Evolutionary conservation across 495 filamentous ascomycete genomes (phyloP), one percentile per base, ranked within the genome.

Genomic region (Xylaria telfairii): DNA sequence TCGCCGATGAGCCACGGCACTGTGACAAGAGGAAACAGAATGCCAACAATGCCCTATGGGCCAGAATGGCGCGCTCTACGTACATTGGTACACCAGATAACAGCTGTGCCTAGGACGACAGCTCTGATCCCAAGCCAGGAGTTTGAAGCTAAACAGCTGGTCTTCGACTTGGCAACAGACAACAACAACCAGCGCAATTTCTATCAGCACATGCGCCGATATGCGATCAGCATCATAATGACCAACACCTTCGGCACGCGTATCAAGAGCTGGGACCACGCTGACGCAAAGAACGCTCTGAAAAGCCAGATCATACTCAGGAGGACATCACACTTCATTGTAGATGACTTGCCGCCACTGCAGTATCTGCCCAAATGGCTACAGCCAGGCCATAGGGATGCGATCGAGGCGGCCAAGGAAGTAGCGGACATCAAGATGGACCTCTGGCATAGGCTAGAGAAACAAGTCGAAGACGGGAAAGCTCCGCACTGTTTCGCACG

Each of bases 41-140:
- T 85, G 49, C 75, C 77, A n/a, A 80, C 79, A 2, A 82, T 86
- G 82, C 76, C 82, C 0, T 85, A 87, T 67, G 80, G 81, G 15
- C 73, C 78, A 12, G 69, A 81, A 28, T 87, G 84, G 84, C 77
- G 81, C 9, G 74, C 77, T 4, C 77, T 73, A 6, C 77, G 83
- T 21, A 72, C 78, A 30, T 73, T 83, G 17, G 76, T 81, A 15
- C 81, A 75, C 47, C 70, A 79, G 67, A 26, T 86, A 62, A 53
- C 70, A 26, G 76, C 73, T 10, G 51, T 67, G 0, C 53, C 57
- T 1, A 76, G 76, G 61, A 72, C 77, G 0, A 42, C 65, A 0
- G 76, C 72, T 0, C 80, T 79, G 47, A 73, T 80, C 28, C 83
- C 84, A 46, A 78, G 75, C 9, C 84, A 87, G 73, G 81, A 83